Evolutionary conservation across 116 monocot genomes (phyloP).

Genomic region (Dioscorea cayenensis): DNA sequence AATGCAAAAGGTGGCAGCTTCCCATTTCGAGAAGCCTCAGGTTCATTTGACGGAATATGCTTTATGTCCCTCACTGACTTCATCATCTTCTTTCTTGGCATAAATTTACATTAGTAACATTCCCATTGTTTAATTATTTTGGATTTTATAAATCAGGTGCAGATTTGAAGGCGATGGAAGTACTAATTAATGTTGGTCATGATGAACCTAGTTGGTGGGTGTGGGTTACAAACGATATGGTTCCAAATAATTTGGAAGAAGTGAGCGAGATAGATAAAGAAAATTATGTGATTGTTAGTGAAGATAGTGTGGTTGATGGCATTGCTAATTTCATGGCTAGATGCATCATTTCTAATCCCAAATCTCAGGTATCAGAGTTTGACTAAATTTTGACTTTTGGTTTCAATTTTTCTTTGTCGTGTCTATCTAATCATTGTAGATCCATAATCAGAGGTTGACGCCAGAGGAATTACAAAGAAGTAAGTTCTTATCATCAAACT

Average conservation of each 20-base stretch:
- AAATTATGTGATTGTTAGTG: constrained; percentile 73
- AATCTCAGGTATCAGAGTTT: constrained; percentile 57
- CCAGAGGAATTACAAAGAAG: constrained; percentile 69
- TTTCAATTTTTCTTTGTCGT: background rate
- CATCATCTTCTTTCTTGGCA: background rate
- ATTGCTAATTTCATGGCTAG: constrained; percentile 86
- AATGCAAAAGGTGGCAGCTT: constrained; percentile 13
- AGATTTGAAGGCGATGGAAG: constrained; percentile 38
- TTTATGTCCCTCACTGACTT: background rate
- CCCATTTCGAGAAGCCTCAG: constrained; percentile 13
- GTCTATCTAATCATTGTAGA: constrained; percentile 1
- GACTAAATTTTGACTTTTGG: background rate
- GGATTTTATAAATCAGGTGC: constrained; percentile 14
- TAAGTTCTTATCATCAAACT: constrained; percentile 20
- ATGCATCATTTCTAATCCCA: constrained; percentile 83
- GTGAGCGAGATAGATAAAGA: constrained; percentile 75
- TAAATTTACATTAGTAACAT: background rate
- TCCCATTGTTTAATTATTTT: background rate
- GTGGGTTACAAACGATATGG: constrained; percentile 51
- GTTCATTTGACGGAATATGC: constrained; percentile 10
- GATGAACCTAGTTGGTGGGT: constrained; percentile 69
- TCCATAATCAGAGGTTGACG: constrained; percentile 42
- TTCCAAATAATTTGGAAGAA: constrained; percentile 53
- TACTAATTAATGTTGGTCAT: constrained; percentile 31
- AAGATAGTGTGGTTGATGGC: constrained; percentile 88